Percentiles rank a stretch among this genome's conserved stretches.
These are phyloP conservation scores for Ophiognomonia clavigignenti-juglandacearum DNA, from an alignment of 2,329 filamentous ascomycete genomes.

Conservation along the genomic window DNA sequence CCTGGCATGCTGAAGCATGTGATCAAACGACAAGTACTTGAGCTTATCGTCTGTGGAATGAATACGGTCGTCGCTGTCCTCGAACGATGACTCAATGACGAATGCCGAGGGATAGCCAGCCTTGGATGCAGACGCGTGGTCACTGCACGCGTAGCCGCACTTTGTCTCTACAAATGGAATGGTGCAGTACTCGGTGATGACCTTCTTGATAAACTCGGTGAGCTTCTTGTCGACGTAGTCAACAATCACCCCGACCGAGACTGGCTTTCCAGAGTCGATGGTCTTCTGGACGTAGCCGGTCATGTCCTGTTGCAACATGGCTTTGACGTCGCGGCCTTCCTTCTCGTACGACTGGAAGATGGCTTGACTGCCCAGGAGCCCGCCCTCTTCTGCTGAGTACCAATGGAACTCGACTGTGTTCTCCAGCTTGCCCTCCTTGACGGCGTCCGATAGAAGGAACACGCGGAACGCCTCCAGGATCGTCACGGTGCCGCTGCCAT, in stretches of 20 bases:
- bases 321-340: constrained; percentile 29
- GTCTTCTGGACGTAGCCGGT: constrained; percentile 30
- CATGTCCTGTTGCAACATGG: constrained; percentile 42
- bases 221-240: constrained; percentile 33
- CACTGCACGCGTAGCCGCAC: constrained; percentile 81
- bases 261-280: constrained; percentile 19
- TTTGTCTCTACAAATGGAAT: constrained; percentile 75
- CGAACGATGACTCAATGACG: constrained; percentile 70
- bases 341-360: constrained; percentile 34
- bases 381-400: constrained; percentile 58
- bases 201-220: constrained; percentile 31
- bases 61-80: constrained; percentile 62
- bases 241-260: constrained; percentile 33
- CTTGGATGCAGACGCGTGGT: constrained; percentile 69
- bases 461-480: constrained; percentile 75
- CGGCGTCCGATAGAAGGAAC: constrained; percentile 57
- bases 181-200: constrained; percentile 26
- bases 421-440: constrained; percentile 56
- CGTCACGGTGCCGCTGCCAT: constrained; percentile 72
- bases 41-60: constrained; percentile 67
- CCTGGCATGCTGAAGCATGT: constrained; percentile 87
- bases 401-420: constrained; percentile 76
- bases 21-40: constrained; percentile 72
- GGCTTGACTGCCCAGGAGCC: constrained; percentile 64
- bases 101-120: constrained; percentile 72